Conservation (phyloP, 1,139 yeast genomes). For the Torulaspora pretoriensis region DNA sequence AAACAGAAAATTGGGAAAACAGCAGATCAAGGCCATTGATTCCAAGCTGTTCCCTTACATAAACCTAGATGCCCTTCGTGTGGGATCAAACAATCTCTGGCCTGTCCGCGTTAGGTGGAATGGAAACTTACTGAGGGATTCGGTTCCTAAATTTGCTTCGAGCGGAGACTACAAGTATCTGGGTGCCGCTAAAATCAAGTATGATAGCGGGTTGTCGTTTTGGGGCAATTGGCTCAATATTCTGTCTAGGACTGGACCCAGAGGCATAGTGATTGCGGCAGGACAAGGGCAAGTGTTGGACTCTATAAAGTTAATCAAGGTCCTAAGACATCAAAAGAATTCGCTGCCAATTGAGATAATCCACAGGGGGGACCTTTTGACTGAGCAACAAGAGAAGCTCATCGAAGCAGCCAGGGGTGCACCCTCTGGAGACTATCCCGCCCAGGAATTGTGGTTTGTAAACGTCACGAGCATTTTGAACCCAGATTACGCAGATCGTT, state of each 20-base stretch:
- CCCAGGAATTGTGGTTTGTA: conserved; percentile 49
- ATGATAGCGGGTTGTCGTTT: conserved; percentile 36
- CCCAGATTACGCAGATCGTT: conserved; percentile 32
- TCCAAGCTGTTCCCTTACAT: conserved; percentile 8
- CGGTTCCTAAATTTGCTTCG: conserved; percentile 4
- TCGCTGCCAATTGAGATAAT: conserved; percentile 52
- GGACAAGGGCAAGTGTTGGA: conserved; percentile 46
- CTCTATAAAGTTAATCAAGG: conserved; percentile 42
- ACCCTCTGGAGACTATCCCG: conserved; percentile 41
- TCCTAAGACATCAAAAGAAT: conserved; percentile 46
- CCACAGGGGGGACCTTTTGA: conserved; percentile 44
- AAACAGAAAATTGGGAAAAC: background rate
- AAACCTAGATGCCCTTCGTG: conserved; percentile 3
- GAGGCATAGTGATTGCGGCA: conserved; percentile 53
- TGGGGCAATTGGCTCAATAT: conserved; percentile 38
- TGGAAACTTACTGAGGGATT: conserved; percentile 25
- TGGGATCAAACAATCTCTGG: conserved; percentile 5
- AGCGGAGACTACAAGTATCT: background rate
- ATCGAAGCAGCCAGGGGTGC: conserved; percentile 28
- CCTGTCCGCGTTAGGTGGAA: conserved; percentile 41
- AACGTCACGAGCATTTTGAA: conserved; percentile 38
- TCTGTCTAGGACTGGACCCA: conserved; percentile 31
- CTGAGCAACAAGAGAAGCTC: conserved; percentile 29
- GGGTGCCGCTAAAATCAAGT: conserved; percentile 3
- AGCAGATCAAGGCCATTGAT: conserved; percentile 1